These are phyloP conservation scores for Peronospora farinosa DNA, from an alignment of 352 stramenopile genomes.

Conservation along the genomic window DNA sequence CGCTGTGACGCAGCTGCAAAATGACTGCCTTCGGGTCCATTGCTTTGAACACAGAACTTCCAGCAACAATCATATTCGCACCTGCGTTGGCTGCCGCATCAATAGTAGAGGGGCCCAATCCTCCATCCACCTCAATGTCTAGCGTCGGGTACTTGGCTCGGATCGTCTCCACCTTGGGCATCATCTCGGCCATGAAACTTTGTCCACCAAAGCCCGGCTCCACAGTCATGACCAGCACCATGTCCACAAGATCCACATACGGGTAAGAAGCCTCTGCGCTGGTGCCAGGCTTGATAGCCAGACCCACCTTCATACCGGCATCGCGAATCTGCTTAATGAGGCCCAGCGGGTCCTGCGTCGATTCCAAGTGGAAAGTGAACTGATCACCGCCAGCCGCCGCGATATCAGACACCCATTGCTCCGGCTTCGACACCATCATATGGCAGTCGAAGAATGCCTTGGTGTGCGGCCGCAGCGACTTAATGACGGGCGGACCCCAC, in stretches of 20 bases:
- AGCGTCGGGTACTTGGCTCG: slow-evolving; percentile 88
- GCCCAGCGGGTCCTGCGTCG: slow-evolving; percentile 57
- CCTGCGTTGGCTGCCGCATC: slow-evolving; percentile 90
- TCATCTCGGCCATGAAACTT: slow-evolving; percentile 95
- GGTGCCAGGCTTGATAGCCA: slow-evolving; percentile 94
- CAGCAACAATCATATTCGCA: slow-evolving; percentile 97
- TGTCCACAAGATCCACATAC: slow-evolving; percentile 87
- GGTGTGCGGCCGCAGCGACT: slow-evolving; percentile 84
- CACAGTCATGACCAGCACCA: slow-evolving; percentile 98
- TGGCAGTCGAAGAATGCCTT: slow-evolving; percentile 94
- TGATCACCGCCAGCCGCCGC: slow-evolving; percentile 90
- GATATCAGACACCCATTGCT: slow-evolving; percentile 94
- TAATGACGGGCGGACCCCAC: slow-evolving; percentile 94
- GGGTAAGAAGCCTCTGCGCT: slow-evolving; percentile 81
- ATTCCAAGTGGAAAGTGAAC: slow-evolving; percentile 96
- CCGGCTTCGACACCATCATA: slow-evolving; percentile 95
- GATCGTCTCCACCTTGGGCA: slow-evolving; percentile 89
- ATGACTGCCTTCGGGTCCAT: slow-evolving; percentile 66
- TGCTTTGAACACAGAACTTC: slow-evolving; percentile 90
- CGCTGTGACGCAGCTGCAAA: slow-evolving; percentile 71
- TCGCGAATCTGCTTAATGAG: slow-evolving; percentile 83
- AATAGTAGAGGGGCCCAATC: slow-evolving; percentile 90
- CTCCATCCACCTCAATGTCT: slow-evolving; percentile 97
- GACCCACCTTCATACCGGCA: slow-evolving; percentile 91
- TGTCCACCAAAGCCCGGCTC: slow-evolving; percentile 96